Percentiles rank a stretch among this genome's conserved stretches.
Conservation (phyloP, 768 basidiomycete genomes). For the Cystobasidium onofrii region DNA sequence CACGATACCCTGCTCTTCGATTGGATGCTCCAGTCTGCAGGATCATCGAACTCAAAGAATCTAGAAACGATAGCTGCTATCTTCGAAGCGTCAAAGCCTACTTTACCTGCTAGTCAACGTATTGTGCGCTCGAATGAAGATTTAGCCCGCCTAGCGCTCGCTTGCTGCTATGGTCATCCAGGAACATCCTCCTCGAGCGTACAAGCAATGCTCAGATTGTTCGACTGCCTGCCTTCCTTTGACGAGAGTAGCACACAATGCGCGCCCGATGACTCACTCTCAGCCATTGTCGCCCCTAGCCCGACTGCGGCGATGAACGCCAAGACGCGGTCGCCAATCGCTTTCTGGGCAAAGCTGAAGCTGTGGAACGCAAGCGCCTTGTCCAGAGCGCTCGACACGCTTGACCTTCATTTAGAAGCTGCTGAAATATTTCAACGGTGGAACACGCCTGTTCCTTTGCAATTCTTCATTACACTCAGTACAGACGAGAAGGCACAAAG, state of each 20-base stretch:
- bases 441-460: conserved; percentile 69
- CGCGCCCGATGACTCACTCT: no score
- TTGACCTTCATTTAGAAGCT: conserved; percentile 88
- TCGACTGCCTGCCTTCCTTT: conserved; percentile 95
- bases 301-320: conserved; percentile 44
- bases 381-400: conserved; percentile 74
- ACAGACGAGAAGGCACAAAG: conserved; percentile 62
- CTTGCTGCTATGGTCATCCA: conserved; percentile 68
- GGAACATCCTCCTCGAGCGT: conserved; percentile 51
- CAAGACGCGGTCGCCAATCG: conserved; percentile 54
- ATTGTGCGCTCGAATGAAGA: conserved; percentile 74
- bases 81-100: conserved; percentile 88
- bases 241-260: conserved; percentile 46
- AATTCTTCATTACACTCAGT: conserved; percentile 82
- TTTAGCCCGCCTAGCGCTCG: conserved; percentile 74
- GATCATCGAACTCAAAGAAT: conserved; percentile 65
- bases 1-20: conserved; percentile 30
- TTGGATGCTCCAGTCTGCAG: conserved; percentile 36
- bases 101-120: conserved; percentile 60
- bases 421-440: conserved; percentile 86
- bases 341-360: conserved; percentile 69
- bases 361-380: conserved; percentile 51
- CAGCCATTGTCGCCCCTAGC: no score
- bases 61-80: conserved; percentile 63
- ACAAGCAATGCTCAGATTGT: conserved; percentile 83